Percentiles rank a stretch among this genome's conserved stretches.
phyloP scores from a whole-genome alignment of 2,329 filamentous ascomycete genomes.

The Talaromyces islandicus region DNA sequence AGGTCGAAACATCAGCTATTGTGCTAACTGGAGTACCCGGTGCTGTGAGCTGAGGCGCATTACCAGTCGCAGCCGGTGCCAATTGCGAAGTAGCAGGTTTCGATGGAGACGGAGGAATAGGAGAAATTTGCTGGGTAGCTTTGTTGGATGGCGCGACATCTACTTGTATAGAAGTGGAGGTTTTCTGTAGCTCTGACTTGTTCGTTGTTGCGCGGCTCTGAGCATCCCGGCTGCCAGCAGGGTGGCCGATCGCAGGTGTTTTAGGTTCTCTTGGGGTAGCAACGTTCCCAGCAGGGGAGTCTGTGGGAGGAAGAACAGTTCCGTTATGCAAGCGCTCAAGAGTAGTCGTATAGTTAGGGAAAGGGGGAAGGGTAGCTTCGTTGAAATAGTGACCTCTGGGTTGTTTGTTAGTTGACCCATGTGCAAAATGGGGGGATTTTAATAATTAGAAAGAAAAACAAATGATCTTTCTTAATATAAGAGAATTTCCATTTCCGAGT shows the following conservation, averaged over 20 bases:
- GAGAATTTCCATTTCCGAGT: constrained; percentile 8
- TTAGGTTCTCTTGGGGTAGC: neutral
- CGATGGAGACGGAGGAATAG: constrained; percentile 11
- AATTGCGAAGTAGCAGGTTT: constrained; percentile 4
- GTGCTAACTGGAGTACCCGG: constrained; percentile 20
- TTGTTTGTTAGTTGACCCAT: constrained; percentile 15
- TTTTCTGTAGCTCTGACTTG: constrained; percentile 1
- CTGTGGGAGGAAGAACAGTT: constrained; percentile 25
- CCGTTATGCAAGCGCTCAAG: constrained; percentile 23
- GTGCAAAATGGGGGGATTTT: neutral
- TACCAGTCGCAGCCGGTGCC: neutral
- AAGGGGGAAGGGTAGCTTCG: constrained; percentile 46
- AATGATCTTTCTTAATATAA: neutral
- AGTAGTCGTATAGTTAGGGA: constrained; percentile 26
- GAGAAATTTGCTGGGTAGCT: neutral
- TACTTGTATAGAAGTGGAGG: constrained; percentile 20
- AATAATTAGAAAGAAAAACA: constrained; percentile 1
- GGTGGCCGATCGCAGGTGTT: neutral
- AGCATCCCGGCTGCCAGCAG: neutral
- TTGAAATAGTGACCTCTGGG: constrained; percentile 52
- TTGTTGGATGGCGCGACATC: constrained; percentile 7
- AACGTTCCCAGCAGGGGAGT: constrained; percentile 8
- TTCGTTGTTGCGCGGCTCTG: neutral
- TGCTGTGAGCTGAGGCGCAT: constrained; percentile 4
- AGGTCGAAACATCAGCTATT: constrained; percentile 15